Conservation (phyloP, 2,329 filamentous ascomycete genomes). For the Sporothrix pseudoabietina region DNA sequence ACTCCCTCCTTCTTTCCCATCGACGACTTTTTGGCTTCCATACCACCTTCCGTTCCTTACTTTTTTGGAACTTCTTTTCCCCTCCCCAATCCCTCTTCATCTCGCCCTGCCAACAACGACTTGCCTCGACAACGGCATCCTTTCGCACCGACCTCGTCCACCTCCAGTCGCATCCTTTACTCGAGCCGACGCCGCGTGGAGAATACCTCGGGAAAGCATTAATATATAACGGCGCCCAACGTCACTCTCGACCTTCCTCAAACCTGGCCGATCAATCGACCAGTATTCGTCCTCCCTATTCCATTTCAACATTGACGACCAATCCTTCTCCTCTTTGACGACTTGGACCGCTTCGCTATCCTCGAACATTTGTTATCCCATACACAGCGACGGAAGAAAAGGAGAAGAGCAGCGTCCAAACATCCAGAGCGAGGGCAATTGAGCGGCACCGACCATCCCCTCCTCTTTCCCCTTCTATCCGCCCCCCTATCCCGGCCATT, state of each 20-base stretch:
- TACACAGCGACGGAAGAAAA: not conserved
- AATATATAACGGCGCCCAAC: constrained; percentile 11
- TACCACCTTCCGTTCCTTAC: constrained; percentile 13
- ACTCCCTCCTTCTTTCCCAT: constrained; percentile 3
- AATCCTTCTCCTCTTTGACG: not conserved
- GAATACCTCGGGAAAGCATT: constrained; percentile 10
- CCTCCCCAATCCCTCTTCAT: constrained; percentile 10
- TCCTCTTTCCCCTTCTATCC: not conserved
- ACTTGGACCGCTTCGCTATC: not conserved
- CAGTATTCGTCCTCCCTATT: not conserved
- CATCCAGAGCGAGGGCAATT: not conserved
- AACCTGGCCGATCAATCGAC: not conserved
- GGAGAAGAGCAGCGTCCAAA: not conserved
- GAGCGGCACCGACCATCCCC: constrained; percentile 8
- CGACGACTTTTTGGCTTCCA: constrained; percentile 10
- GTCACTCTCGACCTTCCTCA: constrained; percentile 1
- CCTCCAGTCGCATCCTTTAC: not conserved
- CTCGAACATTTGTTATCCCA: constrained; percentile 1
- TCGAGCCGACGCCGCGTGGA: not conserved
- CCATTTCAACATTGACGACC: not conserved
- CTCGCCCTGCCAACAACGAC: constrained; percentile 1
- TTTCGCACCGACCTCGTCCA: not conserved
- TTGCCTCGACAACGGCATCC: constrained; percentile 15
- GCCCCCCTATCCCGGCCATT: not conserved
- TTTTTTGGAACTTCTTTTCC: not conserved